Base-by-base conservation (phyloP, 495 filamentous ascomycete species). In the Aspergillus conjunctus region DNA sequence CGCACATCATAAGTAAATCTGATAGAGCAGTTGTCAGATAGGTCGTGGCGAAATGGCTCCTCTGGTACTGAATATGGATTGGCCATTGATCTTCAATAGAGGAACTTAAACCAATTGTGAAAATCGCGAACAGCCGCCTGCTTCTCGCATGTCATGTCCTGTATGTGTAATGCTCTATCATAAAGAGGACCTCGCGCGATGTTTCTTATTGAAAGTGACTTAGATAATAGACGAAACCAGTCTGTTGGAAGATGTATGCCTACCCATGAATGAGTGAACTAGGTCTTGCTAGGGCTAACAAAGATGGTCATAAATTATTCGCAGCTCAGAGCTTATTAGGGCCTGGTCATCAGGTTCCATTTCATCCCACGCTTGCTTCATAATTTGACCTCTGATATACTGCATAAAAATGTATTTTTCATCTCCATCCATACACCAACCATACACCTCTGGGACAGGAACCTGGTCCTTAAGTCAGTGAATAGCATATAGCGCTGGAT, bases 1-100 rank as follows among this genome's bases (percentile, higher is more conserved):
- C n/a, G n/a, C n/a, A n/a, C 78, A 22, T 64, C 70, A 63, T 82
- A 79, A 14, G 79, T 82, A 46, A 81, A 83, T 3, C 71, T 73
- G 49, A 80, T 76, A 8, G 70, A 67, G 52, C 66, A 59, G 51
- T 77, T 51, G 34, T 70, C 65, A 31, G 66, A 62, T 0, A 71
- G 58, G 9, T 66, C 64, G 17, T 66, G 44, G 20, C 71, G 68
- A 33, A 69, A 73, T 37, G 68, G 67, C 51, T 73, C 71, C 3
- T 69, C 37, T 61, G 68, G 68, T 0, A 68, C 60, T 21, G 68
- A 71, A 52, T 71, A 62, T 44, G 71, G 71, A 67, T 71, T 61
- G 17, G 56, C 37, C 68, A 66, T 69, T 33, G 56, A 62, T 64
- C 60, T 66, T 63, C 68, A 68, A 45, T 63, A 17, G 17, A 70